A percentile compares a stretch with the other conserved stretches of the same genome.
Evolutionary conservation across 345 rosid genomes (phyloP).

Genomic region (Chamaenerion angustifolium): DNA sequence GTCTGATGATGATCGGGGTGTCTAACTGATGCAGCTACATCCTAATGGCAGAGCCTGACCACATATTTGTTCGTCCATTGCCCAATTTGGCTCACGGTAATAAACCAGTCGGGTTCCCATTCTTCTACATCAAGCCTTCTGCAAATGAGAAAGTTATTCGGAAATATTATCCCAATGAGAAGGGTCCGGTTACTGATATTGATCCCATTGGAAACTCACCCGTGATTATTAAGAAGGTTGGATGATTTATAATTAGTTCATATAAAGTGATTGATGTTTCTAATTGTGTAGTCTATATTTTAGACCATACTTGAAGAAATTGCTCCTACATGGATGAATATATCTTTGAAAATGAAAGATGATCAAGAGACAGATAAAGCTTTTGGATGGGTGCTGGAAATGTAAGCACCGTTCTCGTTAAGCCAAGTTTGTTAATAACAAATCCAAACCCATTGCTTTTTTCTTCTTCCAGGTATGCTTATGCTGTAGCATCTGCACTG

Average conservation of each 20-base stretch:
- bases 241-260: background rate
- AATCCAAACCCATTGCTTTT: no score
- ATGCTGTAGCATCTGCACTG: constrained; percentile 69
- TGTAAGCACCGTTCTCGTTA: constrained; percentile 24
- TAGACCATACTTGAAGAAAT: constrained; percentile 50
- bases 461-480: constrained; percentile 44
- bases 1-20: background rate
- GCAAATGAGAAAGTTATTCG: constrained; percentile 33
- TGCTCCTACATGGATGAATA: constrained; percentile 71
- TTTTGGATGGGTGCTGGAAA: constrained; percentile 84
- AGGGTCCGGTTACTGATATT: constrained; percentile 46
- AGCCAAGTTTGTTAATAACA: no score
- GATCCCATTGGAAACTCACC: constrained; percentile 87
- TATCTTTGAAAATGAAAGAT: constrained; percentile 64
- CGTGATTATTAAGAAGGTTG: constrained; percentile 57
- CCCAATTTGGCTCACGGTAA: constrained; percentile 52
- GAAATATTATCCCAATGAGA: constrained; percentile 54
- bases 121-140: constrained; percentile 64
- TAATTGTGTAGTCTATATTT: constrained; percentile 7
- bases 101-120: constrained; percentile 55
- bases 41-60: constrained; percentile 85
- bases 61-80: constrained; percentile 52
- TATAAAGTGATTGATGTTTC: background rate
- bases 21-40: constrained; percentile 30
- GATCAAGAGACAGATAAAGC: constrained; percentile 57